Conservation (phyloP, 2,329 filamentous ascomycete species). For the Aspergillus brunneoviolaceus region DNA sequence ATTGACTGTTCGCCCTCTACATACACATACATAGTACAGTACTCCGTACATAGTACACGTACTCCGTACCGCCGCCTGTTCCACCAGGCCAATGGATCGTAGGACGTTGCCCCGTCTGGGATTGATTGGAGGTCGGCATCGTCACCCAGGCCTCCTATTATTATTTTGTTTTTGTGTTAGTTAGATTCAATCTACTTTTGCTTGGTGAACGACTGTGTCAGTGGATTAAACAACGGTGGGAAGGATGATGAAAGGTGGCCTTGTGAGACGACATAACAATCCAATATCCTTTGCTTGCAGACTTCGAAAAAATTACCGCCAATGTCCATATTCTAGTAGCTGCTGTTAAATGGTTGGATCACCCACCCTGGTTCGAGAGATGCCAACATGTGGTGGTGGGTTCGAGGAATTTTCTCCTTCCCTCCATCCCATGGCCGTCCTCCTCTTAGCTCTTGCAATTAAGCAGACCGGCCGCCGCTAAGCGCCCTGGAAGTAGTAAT, state of each 20-base stretch:
- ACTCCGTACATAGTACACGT: background rate
- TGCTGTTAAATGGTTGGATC: background rate
- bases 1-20: too few relatives aligned
- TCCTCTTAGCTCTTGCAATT: background rate
- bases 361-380: background rate
- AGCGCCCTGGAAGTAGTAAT: background rate
- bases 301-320: too few relatives aligned
- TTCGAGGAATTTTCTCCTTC: conserved; percentile 4
- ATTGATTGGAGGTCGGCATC: conserved; percentile 2
- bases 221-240: background rate
- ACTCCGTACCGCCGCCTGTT: conserved; percentile 3
- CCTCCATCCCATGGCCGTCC: background rate
- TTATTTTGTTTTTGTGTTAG: background rate
- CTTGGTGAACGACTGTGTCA: too few relatives aligned
- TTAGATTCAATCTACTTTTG: background rate
- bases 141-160: background rate
- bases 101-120: conserved; percentile 4
- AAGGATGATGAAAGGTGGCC: background rate
- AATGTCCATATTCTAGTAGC: too few relatives aligned
- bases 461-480: background rate
- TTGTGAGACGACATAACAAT: background rate
- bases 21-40: too few relatives aligned
- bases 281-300: too few relatives aligned
- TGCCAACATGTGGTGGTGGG: background rate
- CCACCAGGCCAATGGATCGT: conserved; percentile 1